Base-by-base conservation (phyloP, 345 rosid genomes). In the Clausena lansium region DNA sequence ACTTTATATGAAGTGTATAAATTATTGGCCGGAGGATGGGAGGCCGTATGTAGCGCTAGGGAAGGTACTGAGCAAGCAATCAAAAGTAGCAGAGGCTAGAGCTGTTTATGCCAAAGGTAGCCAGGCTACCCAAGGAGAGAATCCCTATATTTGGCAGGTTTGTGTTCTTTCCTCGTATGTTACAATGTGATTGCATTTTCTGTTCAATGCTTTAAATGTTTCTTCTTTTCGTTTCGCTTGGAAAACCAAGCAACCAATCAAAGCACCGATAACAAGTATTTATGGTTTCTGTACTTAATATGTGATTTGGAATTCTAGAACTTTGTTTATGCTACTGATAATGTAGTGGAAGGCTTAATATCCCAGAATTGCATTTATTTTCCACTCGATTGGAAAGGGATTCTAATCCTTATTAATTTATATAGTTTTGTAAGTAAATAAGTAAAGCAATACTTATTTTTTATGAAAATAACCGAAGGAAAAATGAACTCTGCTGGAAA, bases 101-200 rank as follows among this genome's bases (percentile, higher is more conserved):
- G 91, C 85, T 47, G 86, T 91, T 66, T 96, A 96, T 58, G 94
- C 93, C 81, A 86, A 82, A 81, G 99, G 97, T 45, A 92, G 98
- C 86, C 98, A 93, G 77, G 90, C 98, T 58, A 91, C 98, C 60
- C 93, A 92, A 84, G 99, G 99, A 77, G 99, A 96, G 84, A 96
- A 96, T 85, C 87, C 99, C 41, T 96, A 86, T 85, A 87, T 96
- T 87, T 96, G 99, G 99, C 98, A 96, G 99, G 99, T 92, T 58
- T 75, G 35, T 27, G 67, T 82, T 67, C n/a, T 67, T 19, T 61
- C 63, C 69, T 30, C 9, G 13, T 73, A 36, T 9, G 35, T 41
- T 62, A 9, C 17, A 15, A 22, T 39, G 33, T 58, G 45, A 74
- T 60, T 74, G 68, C 67, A 65, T 4, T 25, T 75, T 35, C 52